phyloP scores from a whole-genome alignment of 768 basidiomycete genomes.

The Tephrocybe sp. region DNA sequence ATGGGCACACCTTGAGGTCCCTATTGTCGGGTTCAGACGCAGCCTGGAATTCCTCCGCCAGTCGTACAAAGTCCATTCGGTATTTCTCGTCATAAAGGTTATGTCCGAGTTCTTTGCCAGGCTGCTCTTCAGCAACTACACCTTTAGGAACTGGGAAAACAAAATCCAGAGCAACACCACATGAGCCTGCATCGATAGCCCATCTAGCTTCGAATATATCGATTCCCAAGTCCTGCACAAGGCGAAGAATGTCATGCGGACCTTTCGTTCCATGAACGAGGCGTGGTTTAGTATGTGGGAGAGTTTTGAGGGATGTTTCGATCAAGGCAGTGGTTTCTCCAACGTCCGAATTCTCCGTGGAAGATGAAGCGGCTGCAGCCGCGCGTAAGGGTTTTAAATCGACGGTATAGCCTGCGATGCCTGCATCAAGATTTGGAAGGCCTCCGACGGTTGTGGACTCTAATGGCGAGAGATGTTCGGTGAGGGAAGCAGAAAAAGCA shows the following conservation, averaged over 20 bases:
- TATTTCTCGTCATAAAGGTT: constrained; percentile 67
- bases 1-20: constrained; percentile 38
- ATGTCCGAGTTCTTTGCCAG: constrained; percentile 41
- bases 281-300: constrained; percentile 60
- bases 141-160: constrained; percentile 50
- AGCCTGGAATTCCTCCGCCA: constrained; percentile 42
- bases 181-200: constrained; percentile 63
- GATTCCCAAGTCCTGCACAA: constrained; percentile 62
- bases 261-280: constrained; percentile 52
- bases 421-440: constrained; percentile 59
- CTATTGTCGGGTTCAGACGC: constrained; percentile 7
- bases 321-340: constrained; percentile 38
- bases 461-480: constrained; percentile 52
- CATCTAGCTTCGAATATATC: constrained; percentile 77
- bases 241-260: constrained; percentile 73
- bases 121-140: background rate
- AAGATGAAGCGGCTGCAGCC: constrained; percentile 20
- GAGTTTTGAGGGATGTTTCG: constrained; percentile 52
- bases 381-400: constrained; percentile 54
- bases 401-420: constrained; percentile 66
- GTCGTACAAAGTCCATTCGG: constrained; percentile 54
- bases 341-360: background rate
- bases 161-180: constrained; percentile 80
- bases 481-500: constrained; percentile 58
- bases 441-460: constrained; percentile 54